Conservation (phyloP, 352 stramenopile species). For the Stramenopiles sp. region DNA sequence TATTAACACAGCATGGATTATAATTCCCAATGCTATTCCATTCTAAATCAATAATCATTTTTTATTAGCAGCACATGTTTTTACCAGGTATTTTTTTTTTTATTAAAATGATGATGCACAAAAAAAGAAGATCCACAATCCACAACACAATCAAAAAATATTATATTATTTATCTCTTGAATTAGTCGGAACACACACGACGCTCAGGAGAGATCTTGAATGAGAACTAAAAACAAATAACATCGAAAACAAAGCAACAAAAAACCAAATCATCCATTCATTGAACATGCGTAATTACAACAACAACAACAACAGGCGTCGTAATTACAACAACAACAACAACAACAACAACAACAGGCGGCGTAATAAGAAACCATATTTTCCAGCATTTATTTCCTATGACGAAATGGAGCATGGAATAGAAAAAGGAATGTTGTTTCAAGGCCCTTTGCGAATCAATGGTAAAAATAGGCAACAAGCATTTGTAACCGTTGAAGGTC, state of each 20-base stretch:
- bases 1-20: constrained; percentile 27
- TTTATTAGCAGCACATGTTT: constrained; percentile 27
- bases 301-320: neutral
- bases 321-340: neutral
- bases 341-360: neutral
- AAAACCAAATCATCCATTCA: too few species aligned
- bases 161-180: too few species aligned
- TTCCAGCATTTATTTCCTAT: neutral
- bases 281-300: too few species aligned
- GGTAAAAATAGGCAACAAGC: constrained; percentile 39
- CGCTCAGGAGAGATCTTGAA: too few species aligned
- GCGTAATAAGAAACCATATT: neutral
- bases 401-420: constrained; percentile 12
- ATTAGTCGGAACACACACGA: too few species aligned
- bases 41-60: constrained; percentile 24
- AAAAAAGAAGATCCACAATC: too few species aligned
- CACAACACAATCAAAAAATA: too few species aligned
- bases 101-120: constrained; percentile 20
- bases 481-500: constrained; percentile 45
- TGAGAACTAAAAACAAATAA: too few species aligned
- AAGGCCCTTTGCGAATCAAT: constrained; percentile 51
- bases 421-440: constrained; percentile 20
- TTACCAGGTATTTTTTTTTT: constrained; percentile 25
- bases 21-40: constrained; percentile 15
- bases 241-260: too few species aligned